These are phyloP conservation scores for Striga hermonthica DNA, from an alignment of 305 asterid genomes.

Conservation along the genomic window DNA sequence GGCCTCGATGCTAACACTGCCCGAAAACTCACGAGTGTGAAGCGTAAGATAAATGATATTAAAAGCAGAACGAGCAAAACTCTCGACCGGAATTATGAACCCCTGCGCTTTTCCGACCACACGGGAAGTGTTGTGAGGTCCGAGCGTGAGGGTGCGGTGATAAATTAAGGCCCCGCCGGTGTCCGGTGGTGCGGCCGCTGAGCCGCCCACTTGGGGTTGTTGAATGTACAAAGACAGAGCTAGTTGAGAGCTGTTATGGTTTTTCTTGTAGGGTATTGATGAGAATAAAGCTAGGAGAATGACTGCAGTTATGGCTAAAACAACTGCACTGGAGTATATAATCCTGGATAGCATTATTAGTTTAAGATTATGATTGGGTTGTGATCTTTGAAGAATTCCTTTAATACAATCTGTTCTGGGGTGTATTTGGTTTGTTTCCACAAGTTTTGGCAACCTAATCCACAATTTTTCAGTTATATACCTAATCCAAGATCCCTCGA, in stretches of 20 bases:
- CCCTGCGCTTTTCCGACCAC: slow-evolving; percentile 79
- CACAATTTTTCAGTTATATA: slow-evolving; percentile 35
- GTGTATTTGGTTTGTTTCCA: slow-evolving; percentile 41
- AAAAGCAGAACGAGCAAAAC: slow-evolving; percentile 62
- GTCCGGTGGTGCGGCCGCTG: slow-evolving; percentile 39
- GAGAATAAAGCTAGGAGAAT: slow-evolving; percentile 64
- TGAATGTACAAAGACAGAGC: slow-evolving; percentile 63
- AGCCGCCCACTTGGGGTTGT: slow-evolving; percentile 45
- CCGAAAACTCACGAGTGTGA: slow-evolving; percentile 43
- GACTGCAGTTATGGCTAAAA: slow-evolving; percentile 60
- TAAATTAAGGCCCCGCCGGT: neutral
- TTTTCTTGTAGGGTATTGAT: slow-evolving; percentile 46
- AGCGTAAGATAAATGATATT: slow-evolving; percentile 71
- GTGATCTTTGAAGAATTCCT: slow-evolving; percentile 23
- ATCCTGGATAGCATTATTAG: slow-evolving; percentile 53
- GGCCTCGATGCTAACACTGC: slow-evolving; percentile 63
- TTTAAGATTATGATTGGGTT: slow-evolving; percentile 4
- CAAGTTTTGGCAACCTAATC: slow-evolving; percentile 53
- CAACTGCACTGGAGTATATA: slow-evolving; percentile 59
- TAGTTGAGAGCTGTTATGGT: slow-evolving; percentile 28
- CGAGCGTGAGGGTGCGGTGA: slow-evolving; percentile 59
- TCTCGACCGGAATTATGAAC: slow-evolving; percentile 65
- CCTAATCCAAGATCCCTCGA: slow-evolving; percentile 43
- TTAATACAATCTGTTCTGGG: slow-evolving; percentile 34
- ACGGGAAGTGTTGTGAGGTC: slow-evolving; percentile 57